A percentile compares a stretch with the other conserved stretches of the same genome.
phyloP scores from a whole-genome alignment of 371 early-diverging fungal genomes.

The Actinomucor elegans region DNA sequence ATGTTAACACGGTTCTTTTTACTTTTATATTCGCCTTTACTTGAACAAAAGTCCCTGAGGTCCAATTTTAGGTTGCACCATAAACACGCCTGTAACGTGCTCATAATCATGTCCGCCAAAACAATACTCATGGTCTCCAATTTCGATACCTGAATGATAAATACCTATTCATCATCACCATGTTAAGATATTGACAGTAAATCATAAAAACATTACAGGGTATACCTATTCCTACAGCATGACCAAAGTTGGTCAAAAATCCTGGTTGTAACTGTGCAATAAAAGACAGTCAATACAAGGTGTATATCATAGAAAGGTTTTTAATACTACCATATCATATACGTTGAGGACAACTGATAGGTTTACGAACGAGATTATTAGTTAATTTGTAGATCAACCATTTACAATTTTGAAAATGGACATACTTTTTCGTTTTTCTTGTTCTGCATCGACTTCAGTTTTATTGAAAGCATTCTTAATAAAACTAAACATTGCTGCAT shows the following conservation, averaged over 20 bases:
- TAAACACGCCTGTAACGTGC: slow-evolving; percentile 63
- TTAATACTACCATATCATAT: slow-evolving; percentile 5
- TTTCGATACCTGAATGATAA: slow-evolving; percentile 67
- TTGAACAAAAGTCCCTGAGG: slow-evolving; percentile 62
- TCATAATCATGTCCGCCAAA: slow-evolving; percentile 67
- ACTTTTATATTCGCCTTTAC: slow-evolving; percentile 30
- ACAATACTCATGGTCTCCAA: slow-evolving; percentile 62
- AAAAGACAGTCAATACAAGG: neutral
- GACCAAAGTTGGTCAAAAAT: slow-evolving; percentile 54
- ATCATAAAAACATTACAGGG: no score
- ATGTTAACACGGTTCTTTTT: neutral
- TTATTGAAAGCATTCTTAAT: slow-evolving; percentile 16
- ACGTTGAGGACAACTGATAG: slow-evolving; percentile 35
- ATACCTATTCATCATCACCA: slow-evolving; percentile 58
- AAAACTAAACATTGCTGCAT: slow-evolving; percentile 1
- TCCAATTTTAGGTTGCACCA: slow-evolving; percentile 55
- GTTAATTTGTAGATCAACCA: neutral
- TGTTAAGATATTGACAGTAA: no score
- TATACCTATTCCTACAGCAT: slow-evolving; percentile 59
- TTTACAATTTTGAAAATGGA: neutral
- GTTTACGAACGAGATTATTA: no score
- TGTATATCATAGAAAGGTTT: neutral
- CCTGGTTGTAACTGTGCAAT: slow-evolving; percentile 51
- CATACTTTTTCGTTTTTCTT: slow-evolving; percentile 20
- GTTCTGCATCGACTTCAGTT: slow-evolving; percentile 8